These are phyloP conservation scores for Chenopodium suecicum DNA, from an alignment of 148 eudicot genomes.

Conservation along the genomic window DNA sequence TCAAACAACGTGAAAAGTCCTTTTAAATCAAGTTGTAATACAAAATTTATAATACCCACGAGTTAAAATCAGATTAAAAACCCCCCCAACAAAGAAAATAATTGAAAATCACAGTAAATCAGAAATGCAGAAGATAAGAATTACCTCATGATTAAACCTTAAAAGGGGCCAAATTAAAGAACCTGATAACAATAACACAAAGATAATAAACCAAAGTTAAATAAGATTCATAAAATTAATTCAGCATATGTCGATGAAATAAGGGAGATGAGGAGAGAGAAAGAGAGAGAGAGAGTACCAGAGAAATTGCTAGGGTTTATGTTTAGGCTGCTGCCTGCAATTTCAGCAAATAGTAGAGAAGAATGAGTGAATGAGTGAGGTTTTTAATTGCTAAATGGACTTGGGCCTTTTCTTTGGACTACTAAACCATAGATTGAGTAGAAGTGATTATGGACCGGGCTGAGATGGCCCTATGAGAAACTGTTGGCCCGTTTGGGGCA, in stretches of 20 bases:
- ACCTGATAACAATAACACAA: slow-evolving; percentile 18
- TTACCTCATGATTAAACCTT: slow-evolving; percentile 27
- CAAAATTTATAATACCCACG: not conserved
- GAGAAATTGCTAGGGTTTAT: slow-evolving; percentile 27
- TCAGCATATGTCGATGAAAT: not conserved
- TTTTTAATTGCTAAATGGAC: not conserved
- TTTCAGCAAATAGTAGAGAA: no score
- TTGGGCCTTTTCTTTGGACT: not conserved
- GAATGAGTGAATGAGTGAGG: not conserved
- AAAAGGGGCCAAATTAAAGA: not conserved
- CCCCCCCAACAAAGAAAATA: not conserved
- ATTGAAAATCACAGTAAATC: not conserved
- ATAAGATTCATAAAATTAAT: not conserved
- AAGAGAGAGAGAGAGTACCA: slow-evolving; percentile 26
- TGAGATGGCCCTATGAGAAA: no score
- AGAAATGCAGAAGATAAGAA: not conserved
- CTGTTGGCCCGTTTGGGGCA: no score
- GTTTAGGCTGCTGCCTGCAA: slow-evolving; percentile 21
- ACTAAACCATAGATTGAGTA: no score
- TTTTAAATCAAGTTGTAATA: not conserved
- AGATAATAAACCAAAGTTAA: not conserved
- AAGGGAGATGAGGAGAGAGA: not conserved
- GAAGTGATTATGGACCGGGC: no score
- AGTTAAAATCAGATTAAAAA: not conserved
- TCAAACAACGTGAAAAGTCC: not conserved